Evolutionary conservation across 2,329 filamentous ascomycete species (phyloP), one percentile per base, ranked within the genome.

Genomic region (Didymosphaeria variabile): DNA sequence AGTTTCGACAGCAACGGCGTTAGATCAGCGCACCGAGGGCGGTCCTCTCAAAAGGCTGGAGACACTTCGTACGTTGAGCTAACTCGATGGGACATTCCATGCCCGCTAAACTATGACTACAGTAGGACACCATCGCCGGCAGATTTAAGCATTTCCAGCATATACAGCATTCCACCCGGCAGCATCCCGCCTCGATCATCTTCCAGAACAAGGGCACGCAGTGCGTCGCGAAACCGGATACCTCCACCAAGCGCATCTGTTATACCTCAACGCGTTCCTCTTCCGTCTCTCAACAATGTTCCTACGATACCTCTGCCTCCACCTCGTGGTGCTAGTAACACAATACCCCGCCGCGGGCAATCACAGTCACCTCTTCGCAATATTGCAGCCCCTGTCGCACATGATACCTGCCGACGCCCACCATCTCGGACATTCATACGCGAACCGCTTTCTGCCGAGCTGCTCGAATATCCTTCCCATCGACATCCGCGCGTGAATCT

Each of bases 401-500:
- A 82, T 50, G 79, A 82, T 59, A 74, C 76, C 38, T 70, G 77
- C 44, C 76, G 82, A 55, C 76, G 79, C 54, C 70, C 81, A 58
- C 80, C 82, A 26, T 83, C 82, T 3, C 79, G 77, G 60, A 87
- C 84, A 40, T 84, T 83, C 63, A 75, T 84, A 55, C 80, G 83
- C 47, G 77, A 78, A 19, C 77, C 79, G 38, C 71, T 79, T 38
- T 83, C 83, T 2, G 77, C 77, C 40, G 83, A 86, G 51, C 76
- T 86, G 29, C 66, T 86, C 19, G 83, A 85, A 29, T 81, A 79
- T 62, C 83, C 83, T 19, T 79, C 75, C 13, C 78, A 81, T 65
- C 79, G 79, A 49, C 83, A 86, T 73, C 80, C 82, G 34, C 79
- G 83, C 42, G 73, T 86, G 2, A 77, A 80, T 40, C 73, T 85